Evolutionary conservation across 2,329 filamentous ascomycete genomes (phyloP), one percentile per base, ranked within the genome.

Genomic region (Akanthomyces uredinophilus): DNA sequence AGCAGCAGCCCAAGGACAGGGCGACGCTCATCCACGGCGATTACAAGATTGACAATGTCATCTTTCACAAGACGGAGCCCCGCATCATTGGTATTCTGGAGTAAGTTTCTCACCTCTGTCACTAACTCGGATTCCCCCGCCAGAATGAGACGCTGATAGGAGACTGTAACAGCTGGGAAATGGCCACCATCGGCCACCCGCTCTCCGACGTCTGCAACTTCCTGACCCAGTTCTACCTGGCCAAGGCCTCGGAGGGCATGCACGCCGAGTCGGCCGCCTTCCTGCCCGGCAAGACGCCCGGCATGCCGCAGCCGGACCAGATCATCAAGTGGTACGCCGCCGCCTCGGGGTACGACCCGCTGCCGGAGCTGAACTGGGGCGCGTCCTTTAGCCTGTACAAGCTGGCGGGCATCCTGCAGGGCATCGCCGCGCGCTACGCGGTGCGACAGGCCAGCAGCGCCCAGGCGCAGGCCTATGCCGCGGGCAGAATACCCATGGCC

Each of bases 101-200:
- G 84, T 89, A 75, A 72, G 83, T 39, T 24, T 29, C 18, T 16
- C 6, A 11, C 14, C 14, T 2, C 14, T 5, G 13, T 6, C 41
- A 10, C 13, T 8, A 8, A 35, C 10, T 35, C 10, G 32, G 10
- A 2, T 11, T 10, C 11, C 32, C 11, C 32, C 1, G 32, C 32
- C 32, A 11, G 32, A n/a, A n/a, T n/a, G n/a, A 11, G n/a, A 22
- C 22, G 35, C 35, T 50, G 20, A 54, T 63, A 62, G 22, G 58
- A 62, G 39, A 51, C 56, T 24, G 10, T 7, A 11, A 70, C 69
- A 86, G 83, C 77, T 98, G 94, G 94, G 95, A 98, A 79, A 96
- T 99, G 92, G 92, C 92, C 41, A 98, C 95, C 0, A 88, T 97
- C 60, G 95, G 95, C n/a, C 94, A 99, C 74, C 95, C 95, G 1